Conservation (phyloP, 306 rosid species). For the Cucurbita ficifolia region DNA sequence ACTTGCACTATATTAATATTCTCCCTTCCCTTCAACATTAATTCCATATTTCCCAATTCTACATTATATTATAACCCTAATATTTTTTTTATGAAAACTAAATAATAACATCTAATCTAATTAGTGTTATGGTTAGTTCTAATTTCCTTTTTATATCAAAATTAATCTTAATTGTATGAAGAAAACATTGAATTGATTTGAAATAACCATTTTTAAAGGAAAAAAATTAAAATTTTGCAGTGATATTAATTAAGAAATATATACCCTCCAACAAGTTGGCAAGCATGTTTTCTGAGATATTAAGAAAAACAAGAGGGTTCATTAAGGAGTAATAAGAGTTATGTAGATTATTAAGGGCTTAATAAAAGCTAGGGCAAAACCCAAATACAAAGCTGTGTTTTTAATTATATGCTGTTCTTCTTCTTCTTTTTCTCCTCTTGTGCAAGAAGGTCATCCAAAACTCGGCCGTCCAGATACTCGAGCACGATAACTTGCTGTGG, state of each 20-base stretch:
- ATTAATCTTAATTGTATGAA: no score
- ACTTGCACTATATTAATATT: background rate
- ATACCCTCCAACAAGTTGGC: background rate
- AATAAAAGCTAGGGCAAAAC: background rate
- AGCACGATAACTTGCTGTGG: background rate
- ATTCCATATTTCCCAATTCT: background rate
- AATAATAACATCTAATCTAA: no score
- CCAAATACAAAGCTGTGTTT: background rate
- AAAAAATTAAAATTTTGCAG: background rate
- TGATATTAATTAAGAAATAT: background rate
- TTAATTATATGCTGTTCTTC: background rate
- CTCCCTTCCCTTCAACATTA: background rate
- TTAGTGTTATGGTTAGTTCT: no score
- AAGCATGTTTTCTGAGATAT: background rate
- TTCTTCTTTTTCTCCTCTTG: background rate
- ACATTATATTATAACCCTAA: no score
- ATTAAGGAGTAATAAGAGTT: background rate
- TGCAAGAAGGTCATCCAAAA: constrained; percentile 8
- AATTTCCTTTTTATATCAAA: no score
- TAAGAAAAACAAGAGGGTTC: background rate
- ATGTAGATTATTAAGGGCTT: background rate
- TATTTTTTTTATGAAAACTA: no score
- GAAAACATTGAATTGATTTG: no score
- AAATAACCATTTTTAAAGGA: no score
- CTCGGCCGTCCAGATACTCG: background rate